phyloP scores from a whole-genome alignment of 257 asterid genomes.

The Capsicum baccatum region DNA sequence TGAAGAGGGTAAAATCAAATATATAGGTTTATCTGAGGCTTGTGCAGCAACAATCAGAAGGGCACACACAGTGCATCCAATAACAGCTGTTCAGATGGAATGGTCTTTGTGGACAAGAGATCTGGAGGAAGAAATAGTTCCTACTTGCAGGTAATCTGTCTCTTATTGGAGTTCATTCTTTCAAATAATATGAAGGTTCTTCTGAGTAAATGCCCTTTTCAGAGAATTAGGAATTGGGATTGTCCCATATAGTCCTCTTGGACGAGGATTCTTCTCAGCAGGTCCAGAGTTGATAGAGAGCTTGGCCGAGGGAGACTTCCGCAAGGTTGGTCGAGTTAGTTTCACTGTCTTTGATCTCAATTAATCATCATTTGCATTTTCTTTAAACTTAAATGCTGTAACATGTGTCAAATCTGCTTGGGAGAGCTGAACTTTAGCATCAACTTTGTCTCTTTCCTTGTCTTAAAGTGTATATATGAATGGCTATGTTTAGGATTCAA shows the following conservation, averaged over 20 bases:
- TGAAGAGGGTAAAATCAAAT: slow-evolving; percentile 49
- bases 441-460: background rate
- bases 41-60: slow-evolving; percentile 43
- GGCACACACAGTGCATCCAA: slow-evolving; percentile 47
- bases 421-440: background rate
- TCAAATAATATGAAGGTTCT: background rate
- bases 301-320: slow-evolving; percentile 36
- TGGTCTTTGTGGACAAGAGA: slow-evolving; percentile 49
- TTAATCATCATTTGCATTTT: background rate
- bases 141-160: slow-evolving; percentile 43
- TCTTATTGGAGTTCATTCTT: background rate
- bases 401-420: background rate
- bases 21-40: slow-evolving; percentile 46
- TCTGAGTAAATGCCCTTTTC: background rate
- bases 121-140: slow-evolving; percentile 38
- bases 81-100: slow-evolving; percentile 45
- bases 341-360: background rate
- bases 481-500: background rate
- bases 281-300: slow-evolving; percentile 41
- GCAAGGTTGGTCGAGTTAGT: slow-evolving; percentile 35
- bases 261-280: slow-evolving; percentile 43
- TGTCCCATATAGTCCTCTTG: slow-evolving; percentile 51
- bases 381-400: background rate
- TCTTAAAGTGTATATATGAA: background rate
- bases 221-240: slow-evolving; percentile 47